Conservation (phyloP, 225 moss, liverwort and hornwort genomes). For the Pseudisothecium myosuroides region DNA sequence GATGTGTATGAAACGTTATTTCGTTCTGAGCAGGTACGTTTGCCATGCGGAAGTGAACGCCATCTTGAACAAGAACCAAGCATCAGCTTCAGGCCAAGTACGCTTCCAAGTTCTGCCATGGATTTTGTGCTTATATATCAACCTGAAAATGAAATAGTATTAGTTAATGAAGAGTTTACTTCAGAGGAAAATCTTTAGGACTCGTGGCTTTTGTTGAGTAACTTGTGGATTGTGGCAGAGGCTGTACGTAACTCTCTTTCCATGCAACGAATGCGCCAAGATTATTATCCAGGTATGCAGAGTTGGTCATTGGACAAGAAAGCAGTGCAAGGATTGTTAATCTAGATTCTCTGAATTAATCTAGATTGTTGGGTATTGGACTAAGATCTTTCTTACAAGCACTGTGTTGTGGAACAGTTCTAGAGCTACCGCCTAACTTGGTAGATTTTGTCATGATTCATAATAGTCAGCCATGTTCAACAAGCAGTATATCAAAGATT, state of each 20-base stretch:
- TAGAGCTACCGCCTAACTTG: background rate
- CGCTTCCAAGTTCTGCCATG: background rate
- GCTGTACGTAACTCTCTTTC: conserved; percentile 76
- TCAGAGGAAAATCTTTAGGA: background rate
- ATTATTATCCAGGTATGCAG: conserved; percentile 69
- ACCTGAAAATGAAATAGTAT: background rate
- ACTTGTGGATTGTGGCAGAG: conserved; percentile 42
- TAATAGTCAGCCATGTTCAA: background rate
- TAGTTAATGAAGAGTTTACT: background rate
- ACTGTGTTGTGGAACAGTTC: background rate
- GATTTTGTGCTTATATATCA: background rate
- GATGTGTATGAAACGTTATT: background rate
- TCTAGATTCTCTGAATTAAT: background rate
- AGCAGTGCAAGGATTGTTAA: background rate
- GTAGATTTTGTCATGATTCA: background rate
- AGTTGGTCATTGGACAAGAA: background rate
- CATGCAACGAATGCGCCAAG: conserved; percentile 90
- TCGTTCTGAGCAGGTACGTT: conserved; percentile 43
- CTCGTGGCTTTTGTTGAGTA: background rate
- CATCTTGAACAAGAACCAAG: conserved; percentile 83
- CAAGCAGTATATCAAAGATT: background rate
- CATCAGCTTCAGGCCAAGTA: conserved; percentile 87
- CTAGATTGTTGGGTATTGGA: background rate
- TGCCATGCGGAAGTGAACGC: conserved; percentile 92
- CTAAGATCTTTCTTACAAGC: background rate